Percentiles rank a stretch among this genome's conserved stretches.
phyloP scores from a whole-genome alignment of 164 flowering plant genomes.

The Dillenia suffruticosa region DNA sequence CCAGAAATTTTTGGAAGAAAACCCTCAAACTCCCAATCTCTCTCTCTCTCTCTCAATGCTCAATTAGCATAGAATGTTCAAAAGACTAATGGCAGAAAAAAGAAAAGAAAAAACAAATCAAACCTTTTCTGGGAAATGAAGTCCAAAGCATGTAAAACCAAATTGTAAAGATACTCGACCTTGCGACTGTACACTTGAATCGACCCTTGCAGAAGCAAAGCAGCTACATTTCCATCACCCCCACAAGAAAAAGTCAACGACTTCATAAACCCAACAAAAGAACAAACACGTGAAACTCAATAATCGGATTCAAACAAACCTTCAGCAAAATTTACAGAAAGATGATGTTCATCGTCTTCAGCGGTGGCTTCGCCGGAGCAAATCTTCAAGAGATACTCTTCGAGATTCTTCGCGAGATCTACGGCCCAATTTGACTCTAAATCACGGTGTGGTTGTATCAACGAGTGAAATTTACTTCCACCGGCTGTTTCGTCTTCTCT shows the following conservation, averaged over 20 bases:
- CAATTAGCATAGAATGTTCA: neutral
- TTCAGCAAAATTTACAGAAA: constrained; percentile 84
- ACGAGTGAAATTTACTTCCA: constrained; percentile 31
- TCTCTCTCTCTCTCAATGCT: too few species aligned
- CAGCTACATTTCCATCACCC: constrained; percentile 46
- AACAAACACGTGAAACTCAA: neutral
- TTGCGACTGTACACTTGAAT: constrained; percentile 91
- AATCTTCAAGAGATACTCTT: constrained; percentile 78
- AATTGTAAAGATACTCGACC: constrained; percentile 80
- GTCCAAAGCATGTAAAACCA: constrained; percentile 88
- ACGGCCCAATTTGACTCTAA: constrained; percentile 86
- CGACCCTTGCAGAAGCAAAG: constrained; percentile 91
- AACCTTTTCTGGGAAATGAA: constrained; percentile 86
- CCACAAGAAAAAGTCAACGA: constrained; percentile 5
- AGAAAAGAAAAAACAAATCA: constrained; percentile 7
- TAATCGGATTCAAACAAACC: constrained; percentile 30
- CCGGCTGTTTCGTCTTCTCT: constrained; percentile 17
- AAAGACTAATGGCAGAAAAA: neutral
- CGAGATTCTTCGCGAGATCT: constrained; percentile 77
- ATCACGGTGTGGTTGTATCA: constrained; percentile 75
- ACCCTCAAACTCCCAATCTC: too few species aligned
- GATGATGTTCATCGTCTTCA: constrained; percentile 31
- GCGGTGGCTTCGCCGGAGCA: constrained; percentile 70
- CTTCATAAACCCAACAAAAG: neutral
- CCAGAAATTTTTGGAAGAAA: too few species aligned